Evolutionary conservation across 2,329 filamentous ascomycete species (phyloP).

Genomic region (Eurotiales sp.): DNA sequence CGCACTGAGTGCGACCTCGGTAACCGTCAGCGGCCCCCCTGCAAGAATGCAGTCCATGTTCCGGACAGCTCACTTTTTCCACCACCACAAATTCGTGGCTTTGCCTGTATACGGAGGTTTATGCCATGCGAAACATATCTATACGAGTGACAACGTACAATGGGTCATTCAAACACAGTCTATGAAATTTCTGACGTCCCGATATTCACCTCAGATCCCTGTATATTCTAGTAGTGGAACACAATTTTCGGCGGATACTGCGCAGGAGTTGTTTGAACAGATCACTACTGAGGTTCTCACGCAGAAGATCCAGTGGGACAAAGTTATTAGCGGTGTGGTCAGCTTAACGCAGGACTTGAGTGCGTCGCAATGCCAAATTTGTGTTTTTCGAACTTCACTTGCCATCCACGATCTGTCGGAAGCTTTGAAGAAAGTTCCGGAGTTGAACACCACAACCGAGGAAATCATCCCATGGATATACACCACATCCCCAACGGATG

Average conservation of each 20-base stretch:
- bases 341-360: slow-evolving; percentile 1
- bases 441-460: neutral
- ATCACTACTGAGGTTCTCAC: too few species aligned
- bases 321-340: slow-evolving; percentile 19
- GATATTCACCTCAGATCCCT: neutral
- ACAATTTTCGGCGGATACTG: too few species aligned
- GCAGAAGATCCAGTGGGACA: slow-evolving; percentile 19
- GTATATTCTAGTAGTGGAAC: too few species aligned
- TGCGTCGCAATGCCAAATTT: slow-evolving; percentile 19
- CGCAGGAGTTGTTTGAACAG: too few species aligned
- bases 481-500: slow-evolving; percentile 20
- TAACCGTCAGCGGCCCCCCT: slow-evolving; percentile 27
- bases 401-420: slow-evolving; percentile 24
- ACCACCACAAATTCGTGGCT: slow-evolving; percentile 17
- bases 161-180: slow-evolving; percentile 3
- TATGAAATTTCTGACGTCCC: neutral
- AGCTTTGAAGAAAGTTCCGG: slow-evolving; percentile 13
- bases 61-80: slow-evolving; percentile 20
- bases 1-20: slow-evolving; percentile 17
- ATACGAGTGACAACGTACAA: slow-evolving; percentile 27
- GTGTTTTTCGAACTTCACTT: slow-evolving; percentile 27
- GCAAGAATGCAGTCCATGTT: slow-evolving; percentile 23
- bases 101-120: slow-evolving; percentile 28
- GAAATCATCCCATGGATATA: neutral
- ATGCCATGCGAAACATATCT: slow-evolving; percentile 45